Conservation (phyloP, 2,329 filamentous ascomycete genomes). For the Aspergillus sp. region DNA sequence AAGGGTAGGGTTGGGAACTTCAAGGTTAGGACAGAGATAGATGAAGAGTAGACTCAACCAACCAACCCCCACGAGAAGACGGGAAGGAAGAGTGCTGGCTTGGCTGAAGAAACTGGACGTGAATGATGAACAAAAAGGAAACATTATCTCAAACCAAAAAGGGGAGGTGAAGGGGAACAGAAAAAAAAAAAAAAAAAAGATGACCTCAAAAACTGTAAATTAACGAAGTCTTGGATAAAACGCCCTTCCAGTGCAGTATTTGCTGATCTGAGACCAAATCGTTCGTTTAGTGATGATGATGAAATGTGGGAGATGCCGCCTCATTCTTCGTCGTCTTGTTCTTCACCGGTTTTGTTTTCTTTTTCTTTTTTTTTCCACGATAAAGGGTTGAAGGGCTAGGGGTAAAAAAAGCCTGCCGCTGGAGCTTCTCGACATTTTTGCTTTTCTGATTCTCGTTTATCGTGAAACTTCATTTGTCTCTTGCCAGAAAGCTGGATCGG, state of each 20-base stretch:
- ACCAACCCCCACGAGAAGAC: conserved; percentile 1
- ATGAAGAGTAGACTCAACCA: not conserved
- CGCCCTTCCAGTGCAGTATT: conserved; percentile 7
- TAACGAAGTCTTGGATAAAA: conserved; percentile 2
- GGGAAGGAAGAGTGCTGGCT: not conserved
- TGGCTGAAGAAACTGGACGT: conserved; percentile 11
- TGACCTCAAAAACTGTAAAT: not conserved
- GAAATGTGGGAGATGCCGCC: not conserved
- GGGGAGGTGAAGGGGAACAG: not conserved
- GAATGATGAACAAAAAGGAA: not conserved
- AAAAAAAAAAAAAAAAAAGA: conserved; percentile 8
- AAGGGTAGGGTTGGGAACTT: not conserved
- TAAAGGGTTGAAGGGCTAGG: not conserved
- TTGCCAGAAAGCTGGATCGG: not conserved
- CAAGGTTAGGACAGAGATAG: not conserved
- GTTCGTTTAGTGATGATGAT: not conserved
- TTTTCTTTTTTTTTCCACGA: conserved; percentile 10
- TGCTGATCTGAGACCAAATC: not conserved
- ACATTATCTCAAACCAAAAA: not conserved
- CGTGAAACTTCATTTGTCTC: conserved; percentile 5
- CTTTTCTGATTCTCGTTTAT: conserved; percentile 1
- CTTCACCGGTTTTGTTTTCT: conserved; percentile 7
- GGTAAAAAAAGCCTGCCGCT: not conserved
- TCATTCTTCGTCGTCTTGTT: not conserved
- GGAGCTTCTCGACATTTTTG: not conserved